These are phyloP conservation scores for Crucibulum laeve DNA, from an alignment of 768 basidiomycete genomes.

Conservation along the genomic window DNA sequence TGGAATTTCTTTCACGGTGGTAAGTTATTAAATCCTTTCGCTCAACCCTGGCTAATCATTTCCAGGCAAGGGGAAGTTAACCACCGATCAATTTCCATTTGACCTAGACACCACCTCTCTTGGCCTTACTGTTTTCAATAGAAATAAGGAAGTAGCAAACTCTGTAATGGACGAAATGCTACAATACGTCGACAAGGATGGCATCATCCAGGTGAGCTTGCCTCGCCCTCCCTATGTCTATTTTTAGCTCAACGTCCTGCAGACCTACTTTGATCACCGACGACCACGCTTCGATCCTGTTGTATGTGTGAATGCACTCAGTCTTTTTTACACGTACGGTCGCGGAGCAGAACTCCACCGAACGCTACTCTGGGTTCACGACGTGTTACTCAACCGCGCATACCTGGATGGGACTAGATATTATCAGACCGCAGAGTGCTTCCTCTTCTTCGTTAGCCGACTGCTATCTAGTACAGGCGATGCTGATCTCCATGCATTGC, in stretches of 20 bases:
- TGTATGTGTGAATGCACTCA: constrained; percentile 47
- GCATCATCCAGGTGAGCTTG: constrained; percentile 40
- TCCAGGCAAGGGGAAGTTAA: constrained; percentile 29
- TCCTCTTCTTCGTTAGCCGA: constrained; percentile 47
- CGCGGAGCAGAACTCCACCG: constrained; percentile 38
- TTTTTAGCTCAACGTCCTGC: background rate
- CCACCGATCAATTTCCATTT: constrained; percentile 44
- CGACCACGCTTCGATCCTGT: constrained; percentile 51
- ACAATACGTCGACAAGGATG: constrained; percentile 41
- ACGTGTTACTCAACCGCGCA: constrained; percentile 46
- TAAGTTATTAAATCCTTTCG: constrained; percentile 3
- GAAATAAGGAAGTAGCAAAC: constrained; percentile 24
- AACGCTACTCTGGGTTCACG: constrained; percentile 45
- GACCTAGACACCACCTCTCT: constrained; percentile 60
- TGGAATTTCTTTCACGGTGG: constrained; percentile 56
- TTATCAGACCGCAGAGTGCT: constrained; percentile 47
- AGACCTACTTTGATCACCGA: constrained; percentile 51
- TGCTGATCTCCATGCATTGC: constrained; percentile 26
- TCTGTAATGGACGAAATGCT: constrained; percentile 58
- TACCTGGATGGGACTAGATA: constrained; percentile 54
- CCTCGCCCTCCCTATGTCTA: background rate
- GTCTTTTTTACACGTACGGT: constrained; percentile 44
- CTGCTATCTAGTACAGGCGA: constrained; percentile 32
- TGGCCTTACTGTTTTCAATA: constrained; percentile 37
- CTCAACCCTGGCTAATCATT: constrained; percentile 2